Percentiles rank a stretch among this genome's conserved stretches.
Evolutionary conservation across 106 monocot species (phyloP).

Genomic region (Alisma plantagoaquatica): DNA sequence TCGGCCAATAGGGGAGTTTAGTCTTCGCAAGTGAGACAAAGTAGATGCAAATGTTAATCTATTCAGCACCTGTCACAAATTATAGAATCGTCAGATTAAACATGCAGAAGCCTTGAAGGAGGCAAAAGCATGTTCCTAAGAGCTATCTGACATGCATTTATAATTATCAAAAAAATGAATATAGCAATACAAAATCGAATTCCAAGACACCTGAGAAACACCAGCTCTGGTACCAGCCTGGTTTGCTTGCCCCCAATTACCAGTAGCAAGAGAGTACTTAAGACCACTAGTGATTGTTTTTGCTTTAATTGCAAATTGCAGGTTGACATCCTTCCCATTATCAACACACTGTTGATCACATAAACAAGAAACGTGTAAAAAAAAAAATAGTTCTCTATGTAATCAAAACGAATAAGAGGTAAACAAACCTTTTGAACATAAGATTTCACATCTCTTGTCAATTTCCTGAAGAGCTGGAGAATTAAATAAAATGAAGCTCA

Average conservation of each 20-base stretch:
- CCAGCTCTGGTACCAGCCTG: slow-evolving; percentile 98
- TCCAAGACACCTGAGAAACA: slow-evolving; percentile 73
- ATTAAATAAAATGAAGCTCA: slow-evolving; percentile 9
- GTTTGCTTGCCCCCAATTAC: slow-evolving; percentile 99
- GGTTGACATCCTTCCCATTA: slow-evolving; percentile 96
- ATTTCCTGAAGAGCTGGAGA: slow-evolving; percentile 90
- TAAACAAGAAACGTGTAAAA: not conserved
- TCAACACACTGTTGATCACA: slow-evolving; percentile 64
- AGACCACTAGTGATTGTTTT: slow-evolving; percentile 95
- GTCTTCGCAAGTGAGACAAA: slow-evolving; percentile 80
- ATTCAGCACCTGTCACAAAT: slow-evolving; percentile 70
- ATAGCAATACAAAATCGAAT: not conserved
- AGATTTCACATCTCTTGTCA: slow-evolving; percentile 95
- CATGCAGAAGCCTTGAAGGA: no score
- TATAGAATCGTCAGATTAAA: no score
- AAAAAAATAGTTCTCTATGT: no score
- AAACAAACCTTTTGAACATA: slow-evolving; percentile 92
- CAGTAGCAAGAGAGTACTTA: slow-evolving; percentile 98
- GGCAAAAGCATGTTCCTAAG: no score
- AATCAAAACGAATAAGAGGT: not conserved
- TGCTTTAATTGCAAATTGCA: slow-evolving; percentile 98
- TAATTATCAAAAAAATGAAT: no score
- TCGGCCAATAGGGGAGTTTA: slow-evolving; percentile 97
- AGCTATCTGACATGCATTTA: no score
- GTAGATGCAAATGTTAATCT: slow-evolving; percentile 95